Conservation (phyloP, 2,329 filamentous ascomycete genomes). For the Acrocalymma vagum region DNA sequence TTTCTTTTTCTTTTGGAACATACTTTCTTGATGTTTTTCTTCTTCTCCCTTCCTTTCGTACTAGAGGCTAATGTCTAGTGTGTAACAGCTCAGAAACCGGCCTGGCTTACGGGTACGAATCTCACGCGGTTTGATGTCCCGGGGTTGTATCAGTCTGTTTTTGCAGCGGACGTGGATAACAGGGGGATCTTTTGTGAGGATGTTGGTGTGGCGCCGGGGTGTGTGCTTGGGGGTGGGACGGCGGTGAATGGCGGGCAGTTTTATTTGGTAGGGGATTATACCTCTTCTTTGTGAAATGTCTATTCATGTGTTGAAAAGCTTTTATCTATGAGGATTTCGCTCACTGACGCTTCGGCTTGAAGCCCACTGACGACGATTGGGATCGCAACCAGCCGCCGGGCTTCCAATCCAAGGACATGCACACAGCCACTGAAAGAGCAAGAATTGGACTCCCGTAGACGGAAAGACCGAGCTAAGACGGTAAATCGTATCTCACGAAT, state of each 20-base stretch:
- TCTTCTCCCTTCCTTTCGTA: too few species aligned
- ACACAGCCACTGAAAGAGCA: conserved; percentile 63
- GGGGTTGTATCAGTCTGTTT: conserved; percentile 73
- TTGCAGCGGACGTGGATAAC: conserved; percentile 68
- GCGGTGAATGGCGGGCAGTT: conserved; percentile 74
- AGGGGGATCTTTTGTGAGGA: conserved; percentile 70
- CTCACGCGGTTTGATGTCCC: conserved; percentile 75
- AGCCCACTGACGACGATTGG: conserved; percentile 70
- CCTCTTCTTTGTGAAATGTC: too few species aligned
- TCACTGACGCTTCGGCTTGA: conserved; percentile 73
- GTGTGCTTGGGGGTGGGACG: conserved; percentile 71
- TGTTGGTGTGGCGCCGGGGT: conserved; percentile 74
- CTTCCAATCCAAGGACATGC: conserved; percentile 72
- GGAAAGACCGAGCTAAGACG: conserved; percentile 68
- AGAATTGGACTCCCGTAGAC: conserved; percentile 67
- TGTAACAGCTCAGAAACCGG: conserved; percentile 63
- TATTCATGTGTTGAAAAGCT: too few species aligned
- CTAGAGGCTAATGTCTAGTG: too few species aligned
- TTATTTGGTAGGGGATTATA: too few species aligned
- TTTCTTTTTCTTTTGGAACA: too few species aligned
- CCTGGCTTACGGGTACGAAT: conserved; percentile 68
- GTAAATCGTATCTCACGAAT: conserved; percentile 71
- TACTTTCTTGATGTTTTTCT: too few species aligned
- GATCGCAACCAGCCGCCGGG: conserved; percentile 74
- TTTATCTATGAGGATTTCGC: too few species aligned